Conservation (phyloP, 768 basidiomycete genomes). For the Pisolithus tinctorius region DNA sequence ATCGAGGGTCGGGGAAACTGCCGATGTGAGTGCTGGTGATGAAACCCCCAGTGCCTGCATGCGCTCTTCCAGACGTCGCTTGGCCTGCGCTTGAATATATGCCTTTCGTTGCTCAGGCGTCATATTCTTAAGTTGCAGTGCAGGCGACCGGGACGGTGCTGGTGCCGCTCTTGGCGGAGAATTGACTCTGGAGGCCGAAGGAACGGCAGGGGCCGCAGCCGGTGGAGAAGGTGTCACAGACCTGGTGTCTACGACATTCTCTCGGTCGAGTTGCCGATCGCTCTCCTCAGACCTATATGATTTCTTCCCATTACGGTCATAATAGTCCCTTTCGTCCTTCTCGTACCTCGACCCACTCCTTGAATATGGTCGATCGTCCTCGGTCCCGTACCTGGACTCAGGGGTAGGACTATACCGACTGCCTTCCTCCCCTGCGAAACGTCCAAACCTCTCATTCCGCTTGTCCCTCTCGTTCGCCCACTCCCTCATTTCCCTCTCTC, state of each 20-base stretch:
- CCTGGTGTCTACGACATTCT: not conserved
- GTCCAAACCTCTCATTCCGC: conserved; percentile 80
- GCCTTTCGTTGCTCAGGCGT: too few relatives aligned
- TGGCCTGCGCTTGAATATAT: too few relatives aligned
- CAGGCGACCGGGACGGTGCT: conserved; percentile 46
- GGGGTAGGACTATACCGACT: too few relatives aligned
- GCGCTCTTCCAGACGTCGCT: too few relatives aligned
- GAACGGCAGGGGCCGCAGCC: conserved; percentile 41
- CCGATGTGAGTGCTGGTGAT: too few relatives aligned
- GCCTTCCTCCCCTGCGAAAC: too few relatives aligned
- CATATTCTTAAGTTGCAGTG: too few relatives aligned
- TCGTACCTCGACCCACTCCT: too few relatives aligned
- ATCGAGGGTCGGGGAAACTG: conserved; percentile 57
- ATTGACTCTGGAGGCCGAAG: conserved; percentile 31
- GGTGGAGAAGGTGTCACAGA: conserved; percentile 37
- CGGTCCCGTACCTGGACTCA: too few relatives aligned
- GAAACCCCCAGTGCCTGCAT: too few relatives aligned
- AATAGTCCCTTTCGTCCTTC: too few relatives aligned
- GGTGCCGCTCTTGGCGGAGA: conserved; percentile 44
- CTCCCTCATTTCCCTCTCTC: conserved; percentile 71
- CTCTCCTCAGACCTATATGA: conserved; percentile 26
- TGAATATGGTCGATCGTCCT: too few relatives aligned
- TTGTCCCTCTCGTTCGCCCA: conserved; percentile 75
- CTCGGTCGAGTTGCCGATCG: conserved; percentile 28
- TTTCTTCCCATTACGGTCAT: conserved; percentile 14